Base-by-base conservation (phyloP, 306 rosid genomes). In the Quercus parvula region DNA sequence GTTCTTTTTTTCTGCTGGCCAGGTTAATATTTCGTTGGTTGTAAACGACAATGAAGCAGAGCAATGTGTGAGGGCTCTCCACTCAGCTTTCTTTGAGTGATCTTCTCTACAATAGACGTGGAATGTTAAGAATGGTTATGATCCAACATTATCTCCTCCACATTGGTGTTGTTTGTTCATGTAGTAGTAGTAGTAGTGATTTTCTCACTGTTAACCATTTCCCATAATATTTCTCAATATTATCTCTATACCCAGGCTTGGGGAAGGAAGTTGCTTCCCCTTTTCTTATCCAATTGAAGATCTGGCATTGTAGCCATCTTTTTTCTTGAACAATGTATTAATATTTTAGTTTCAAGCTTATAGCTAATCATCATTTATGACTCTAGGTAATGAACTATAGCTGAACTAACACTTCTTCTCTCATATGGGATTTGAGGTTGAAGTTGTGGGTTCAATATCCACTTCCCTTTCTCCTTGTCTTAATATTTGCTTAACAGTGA, bases 21-120 rank as follows among this genome's bases (percentile, higher is more conserved):
- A 94, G 97, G 98, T 92, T 52, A 94, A 94, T 82, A 91, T 94
- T 84, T 94, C 97, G 6, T 88, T 94, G 90, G 90, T 92, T 4
- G 97, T 92, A 75, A 91, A 94, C 31, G 95, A 94, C 88, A 66
- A 75, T 31, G 98, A 94, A 81, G 94, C 97, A 8, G 97, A 91
- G 82, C 91, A 87, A 83, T 92, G 95, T 73, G 98, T 92, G 8
- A 76, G 91, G 83, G 89, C 98, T 73, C 94, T 94, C 71, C 97
- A 94, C 81, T 85, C 82, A 51, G 77, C 94, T 52, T 92, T 94
- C 86, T 94, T 94, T 75, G 97, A 85, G 80, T 6, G 83, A 78
- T 63, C 27, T 62, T 35, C 68, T 69, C 87, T 38, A 83, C 84
- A 35, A 74, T 88, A 72, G 83, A 75, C 72, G 41, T 25, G 55